Conservation (phyloP, 768 basidiomycete species). For the Boletus coccyginus region DNA sequence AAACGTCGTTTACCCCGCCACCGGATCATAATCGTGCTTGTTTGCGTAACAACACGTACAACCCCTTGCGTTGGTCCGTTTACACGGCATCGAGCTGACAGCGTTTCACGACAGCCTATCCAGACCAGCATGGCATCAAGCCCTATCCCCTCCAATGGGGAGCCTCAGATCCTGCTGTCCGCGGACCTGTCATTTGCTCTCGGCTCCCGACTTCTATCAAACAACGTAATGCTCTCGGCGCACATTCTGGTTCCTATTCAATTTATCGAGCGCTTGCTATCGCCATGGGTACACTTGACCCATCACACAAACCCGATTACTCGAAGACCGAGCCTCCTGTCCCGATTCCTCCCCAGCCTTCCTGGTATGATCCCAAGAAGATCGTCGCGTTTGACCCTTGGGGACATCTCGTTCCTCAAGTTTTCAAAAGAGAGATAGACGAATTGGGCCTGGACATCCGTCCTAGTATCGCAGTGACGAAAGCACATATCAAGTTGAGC, state of each 20-base stretch:
- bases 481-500: slow-evolving; percentile 90
- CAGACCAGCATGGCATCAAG: slow-evolving; percentile 86
- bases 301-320: slow-evolving; percentile 81
- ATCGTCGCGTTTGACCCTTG: slow-evolving; percentile 94
- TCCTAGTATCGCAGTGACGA: slow-evolving; percentile 91
- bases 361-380: slow-evolving; percentile 75
- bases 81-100: slow-evolving; percentile 10
- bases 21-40: slow-evolving; percentile 9
- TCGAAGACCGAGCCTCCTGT: slow-evolving; percentile 83
- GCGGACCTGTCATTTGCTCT: slow-evolving; percentile 88
- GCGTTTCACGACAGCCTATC: slow-evolving; percentile 55
- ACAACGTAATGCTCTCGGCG: slow-evolving; percentile 89
- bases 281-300: slow-evolving; percentile 81
- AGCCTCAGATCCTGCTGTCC: slow-evolving; percentile 53
- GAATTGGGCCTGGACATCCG: slow-evolving; percentile 75
- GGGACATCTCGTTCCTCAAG: slow-evolving; percentile 81
- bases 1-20: slow-evolving; percentile 5
- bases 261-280: slow-evolving; percentile 93
- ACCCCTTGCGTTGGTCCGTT: slow-evolving; percentile 2
- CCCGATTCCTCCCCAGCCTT: slow-evolving; percentile 66
- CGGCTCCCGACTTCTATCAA: slow-evolving; percentile 83
- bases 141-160: slow-evolving; percentile 86
- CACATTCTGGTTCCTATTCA: slow-evolving; percentile 90
- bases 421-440: slow-evolving; percentile 62
- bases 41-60: slow-evolving; percentile 9